Evolutionary conservation across 225 moss, liverwort and hornwort genomes (phyloP).

Genomic region (Lunularia cruciata): DNA sequence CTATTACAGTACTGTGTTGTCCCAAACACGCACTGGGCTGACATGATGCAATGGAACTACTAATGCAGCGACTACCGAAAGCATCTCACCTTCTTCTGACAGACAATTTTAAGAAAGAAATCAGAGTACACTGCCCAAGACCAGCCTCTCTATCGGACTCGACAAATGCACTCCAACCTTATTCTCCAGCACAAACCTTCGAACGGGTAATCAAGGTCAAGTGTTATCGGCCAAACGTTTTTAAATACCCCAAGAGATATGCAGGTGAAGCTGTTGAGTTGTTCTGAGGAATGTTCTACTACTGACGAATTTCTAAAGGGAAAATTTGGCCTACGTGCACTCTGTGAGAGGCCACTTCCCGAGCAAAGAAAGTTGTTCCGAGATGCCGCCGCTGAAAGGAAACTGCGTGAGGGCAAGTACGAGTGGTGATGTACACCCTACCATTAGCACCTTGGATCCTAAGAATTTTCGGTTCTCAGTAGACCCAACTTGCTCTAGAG

Average conservation of each 20-base stretch:
- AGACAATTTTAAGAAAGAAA: not conserved
- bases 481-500: not conserved
- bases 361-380: not conserved
- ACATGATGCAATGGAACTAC: too few species aligned
- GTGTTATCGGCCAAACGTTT: constrained; percentile 6
- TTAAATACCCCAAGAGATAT: too few species aligned
- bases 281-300: not conserved
- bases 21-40: too few species aligned
- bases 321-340: not conserved
- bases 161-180: not conserved
- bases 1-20: too few species aligned
- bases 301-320: not conserved
- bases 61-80: too few species aligned
- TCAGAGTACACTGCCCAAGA: not conserved
- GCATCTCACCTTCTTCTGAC: not conserved
- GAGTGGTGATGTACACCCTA: not conserved
- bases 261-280: not conserved
- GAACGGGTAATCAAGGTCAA: constrained; percentile 10
- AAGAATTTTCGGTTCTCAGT: too few species aligned
- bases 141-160: not conserved
- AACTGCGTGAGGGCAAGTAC: not conserved
- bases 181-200: not conserved
- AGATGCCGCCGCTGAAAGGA: not conserved
- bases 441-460: not conserved
- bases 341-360: not conserved